Evolutionary conservation across 345 rosid species (phyloP).

Genomic region (Crucihimalaya himalaica): DNA sequence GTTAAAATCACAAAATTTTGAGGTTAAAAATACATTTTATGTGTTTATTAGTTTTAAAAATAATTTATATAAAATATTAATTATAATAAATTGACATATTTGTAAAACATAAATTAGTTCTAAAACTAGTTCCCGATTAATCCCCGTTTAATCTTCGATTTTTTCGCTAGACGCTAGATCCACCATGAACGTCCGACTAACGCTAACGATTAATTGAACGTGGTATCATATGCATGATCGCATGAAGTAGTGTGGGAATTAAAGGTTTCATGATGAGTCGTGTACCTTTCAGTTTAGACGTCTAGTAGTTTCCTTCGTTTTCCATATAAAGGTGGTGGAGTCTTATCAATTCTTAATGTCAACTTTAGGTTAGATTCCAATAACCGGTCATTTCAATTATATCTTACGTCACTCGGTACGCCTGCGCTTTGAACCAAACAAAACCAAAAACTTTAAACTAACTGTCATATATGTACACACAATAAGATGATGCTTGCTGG

Average conservation of each 20-base stretch:
- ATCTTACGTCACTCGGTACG: not conserved
- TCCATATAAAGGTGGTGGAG: conserved; percentile 14
- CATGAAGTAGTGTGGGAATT: not conserved
- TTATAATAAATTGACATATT: too few relatives aligned
- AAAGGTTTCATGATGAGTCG: not conserved
- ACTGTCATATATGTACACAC: not conserved
- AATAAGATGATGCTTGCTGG: not conserved
- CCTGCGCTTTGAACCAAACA: not conserved
- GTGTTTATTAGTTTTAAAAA: too few relatives aligned
- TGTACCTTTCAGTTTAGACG: not conserved
- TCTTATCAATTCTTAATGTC: conserved; percentile 4
- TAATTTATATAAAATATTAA: too few relatives aligned
- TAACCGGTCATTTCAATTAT: not conserved
- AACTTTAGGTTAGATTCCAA: conserved; percentile 24
- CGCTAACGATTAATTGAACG: too few relatives aligned
- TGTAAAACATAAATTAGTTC: not conserved
- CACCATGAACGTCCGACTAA: too few relatives aligned
- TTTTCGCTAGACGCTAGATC: too few relatives aligned
- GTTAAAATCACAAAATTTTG: too few relatives aligned
- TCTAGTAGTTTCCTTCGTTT: conserved; percentile 27
- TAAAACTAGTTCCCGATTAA: too few relatives aligned
- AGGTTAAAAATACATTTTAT: too few relatives aligned
- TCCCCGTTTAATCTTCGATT: too few relatives aligned
- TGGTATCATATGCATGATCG: not conserved
- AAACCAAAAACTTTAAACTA: conserved; percentile 17